Conservation (phyloP, 192 early-diverging fungal genomes). For the Coemansia sp. region DNA sequence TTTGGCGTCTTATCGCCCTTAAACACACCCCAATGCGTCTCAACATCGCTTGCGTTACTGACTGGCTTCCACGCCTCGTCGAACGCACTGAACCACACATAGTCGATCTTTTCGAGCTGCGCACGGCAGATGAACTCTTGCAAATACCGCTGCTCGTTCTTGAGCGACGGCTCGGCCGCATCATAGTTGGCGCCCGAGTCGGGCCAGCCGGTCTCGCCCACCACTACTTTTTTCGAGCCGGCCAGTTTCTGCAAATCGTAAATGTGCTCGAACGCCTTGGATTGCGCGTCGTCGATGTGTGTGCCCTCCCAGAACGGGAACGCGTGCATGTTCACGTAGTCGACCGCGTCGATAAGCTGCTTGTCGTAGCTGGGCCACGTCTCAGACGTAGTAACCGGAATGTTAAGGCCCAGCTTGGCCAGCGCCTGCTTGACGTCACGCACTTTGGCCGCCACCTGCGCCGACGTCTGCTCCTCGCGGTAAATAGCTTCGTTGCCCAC, state of each 20-base stretch:
- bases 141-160: conserved; percentile 64
- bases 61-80: conserved; percentile 69
- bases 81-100: conserved; percentile 69
- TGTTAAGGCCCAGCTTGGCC: conserved; percentile 35
- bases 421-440: conserved; percentile 48
- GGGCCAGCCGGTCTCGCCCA: conserved; percentile 75
- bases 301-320: conserved; percentile 70
- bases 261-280: conserved; percentile 59
- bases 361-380: conserved; percentile 55
- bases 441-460: conserved; percentile 54
- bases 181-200: conserved; percentile 52
- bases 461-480: conserved; percentile 55
- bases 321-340: conserved; percentile 64
- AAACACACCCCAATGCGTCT: conserved; percentile 55
- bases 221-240: conserved; percentile 54
- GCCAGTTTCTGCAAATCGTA: conserved; percentile 53
- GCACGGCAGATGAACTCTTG: conserved; percentile 63
- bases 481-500: conserved; percentile 67
- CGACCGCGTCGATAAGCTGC: conserved; percentile 56
- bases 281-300: conserved; percentile 45
- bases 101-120: conserved; percentile 55
- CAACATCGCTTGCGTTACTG: conserved; percentile 55
- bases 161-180: conserved; percentile 55
- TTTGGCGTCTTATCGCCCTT: conserved; percentile 53
- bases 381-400: conserved; percentile 47